Evolutionary conservation across 208 protist species (phyloP).

Genomic region (Leptomonas seymouri): DNA sequence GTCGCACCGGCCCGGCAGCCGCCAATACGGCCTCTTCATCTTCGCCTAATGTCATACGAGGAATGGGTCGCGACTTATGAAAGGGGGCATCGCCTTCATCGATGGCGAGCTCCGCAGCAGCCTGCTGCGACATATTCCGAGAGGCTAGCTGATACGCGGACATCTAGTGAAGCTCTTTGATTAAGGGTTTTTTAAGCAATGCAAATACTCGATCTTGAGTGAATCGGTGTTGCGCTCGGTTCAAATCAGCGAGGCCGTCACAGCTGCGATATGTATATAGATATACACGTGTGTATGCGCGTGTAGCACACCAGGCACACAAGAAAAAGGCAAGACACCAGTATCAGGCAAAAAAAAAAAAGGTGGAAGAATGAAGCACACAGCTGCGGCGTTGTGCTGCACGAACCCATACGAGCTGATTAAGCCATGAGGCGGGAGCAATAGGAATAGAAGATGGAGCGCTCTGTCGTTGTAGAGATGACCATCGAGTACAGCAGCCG

Average conservation of each 20-base stretch:
- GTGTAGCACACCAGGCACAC: too few species aligned
- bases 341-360: too few species aligned
- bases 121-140: slow-evolving; percentile 18
- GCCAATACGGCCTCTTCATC: slow-evolving; percentile 16
- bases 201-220: not conserved
- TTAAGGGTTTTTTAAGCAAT: not conserved
- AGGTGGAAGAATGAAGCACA: too few species aligned
- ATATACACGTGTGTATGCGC: too few species aligned
- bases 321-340: too few species aligned
- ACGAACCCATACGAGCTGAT: too few species aligned
- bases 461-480: too few species aligned
- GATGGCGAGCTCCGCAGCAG: slow-evolving; percentile 19
- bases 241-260: not conserved
- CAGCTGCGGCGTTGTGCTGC: too few species aligned
- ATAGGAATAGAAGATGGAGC: too few species aligned
- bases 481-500: too few species aligned
- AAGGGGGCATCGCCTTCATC: slow-evolving; percentile 18
- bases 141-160: slow-evolving; percentile 15
- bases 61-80: slow-evolving; percentile 15
- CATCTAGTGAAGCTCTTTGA: slow-evolving; percentile 13
- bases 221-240: not conserved
- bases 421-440: too few species aligned
- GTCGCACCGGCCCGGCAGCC: not conserved
- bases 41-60: slow-evolving; percentile 16
- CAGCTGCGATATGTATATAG: too few species aligned